These are phyloP conservation scores for Diaporthe nobilis DNA, from an alignment of 2,329 filamentous ascomycete species.

Conservation along the genomic window DNA sequence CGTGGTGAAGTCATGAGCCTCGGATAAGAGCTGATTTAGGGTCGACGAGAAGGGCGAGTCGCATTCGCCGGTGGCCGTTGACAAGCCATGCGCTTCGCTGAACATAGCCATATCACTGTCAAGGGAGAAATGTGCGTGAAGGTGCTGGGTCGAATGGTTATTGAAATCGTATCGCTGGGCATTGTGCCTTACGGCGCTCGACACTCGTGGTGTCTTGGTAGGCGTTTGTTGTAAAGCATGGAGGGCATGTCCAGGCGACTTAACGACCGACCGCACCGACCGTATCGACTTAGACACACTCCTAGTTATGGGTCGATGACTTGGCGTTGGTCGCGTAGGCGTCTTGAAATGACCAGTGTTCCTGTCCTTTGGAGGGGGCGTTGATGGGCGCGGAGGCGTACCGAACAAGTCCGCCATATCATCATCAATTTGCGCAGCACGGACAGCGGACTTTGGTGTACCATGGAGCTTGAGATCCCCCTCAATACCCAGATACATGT, in stretches of 20 bases:
- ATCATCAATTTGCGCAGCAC: slow-evolving; percentile 48
- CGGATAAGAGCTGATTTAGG: slow-evolving; percentile 74
- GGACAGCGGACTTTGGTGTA: slow-evolving; percentile 51
- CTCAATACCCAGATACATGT: slow-evolving; percentile 44
- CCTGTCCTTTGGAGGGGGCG: slow-evolving; percentile 65
- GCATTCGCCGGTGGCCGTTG: slow-evolving; percentile 46
- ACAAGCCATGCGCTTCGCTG: slow-evolving; percentile 27
- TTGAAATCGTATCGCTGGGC: slow-evolving; percentile 52
- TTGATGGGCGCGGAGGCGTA: slow-evolving; percentile 67
- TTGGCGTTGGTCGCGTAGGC: slow-evolving; percentile 73
- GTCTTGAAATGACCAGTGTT: slow-evolving; percentile 70
- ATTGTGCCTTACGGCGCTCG: slow-evolving; percentile 55
- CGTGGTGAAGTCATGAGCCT: slow-evolving; percentile 62
- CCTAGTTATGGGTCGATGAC: slow-evolving; percentile 72
- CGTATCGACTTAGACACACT: slow-evolving; percentile 71
- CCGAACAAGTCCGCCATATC: slow-evolving; percentile 75
- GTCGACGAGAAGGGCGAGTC: slow-evolving; percentile 74
- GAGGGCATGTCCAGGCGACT: slow-evolving; percentile 60
- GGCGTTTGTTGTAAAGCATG: slow-evolving; percentile 62
- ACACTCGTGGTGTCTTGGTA: slow-evolving; percentile 56
- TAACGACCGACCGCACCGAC: slow-evolving; percentile 57
- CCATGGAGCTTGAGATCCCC: slow-evolving; percentile 40
- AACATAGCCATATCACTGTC: slow-evolving; percentile 45
- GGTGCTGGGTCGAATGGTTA: slow-evolving; percentile 40
- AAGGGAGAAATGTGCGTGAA: slow-evolving; percentile 52